Evolutionary conservation across 352 stramenopile genomes (phyloP).

Genomic region (Pythium phragmiticola): DNA sequence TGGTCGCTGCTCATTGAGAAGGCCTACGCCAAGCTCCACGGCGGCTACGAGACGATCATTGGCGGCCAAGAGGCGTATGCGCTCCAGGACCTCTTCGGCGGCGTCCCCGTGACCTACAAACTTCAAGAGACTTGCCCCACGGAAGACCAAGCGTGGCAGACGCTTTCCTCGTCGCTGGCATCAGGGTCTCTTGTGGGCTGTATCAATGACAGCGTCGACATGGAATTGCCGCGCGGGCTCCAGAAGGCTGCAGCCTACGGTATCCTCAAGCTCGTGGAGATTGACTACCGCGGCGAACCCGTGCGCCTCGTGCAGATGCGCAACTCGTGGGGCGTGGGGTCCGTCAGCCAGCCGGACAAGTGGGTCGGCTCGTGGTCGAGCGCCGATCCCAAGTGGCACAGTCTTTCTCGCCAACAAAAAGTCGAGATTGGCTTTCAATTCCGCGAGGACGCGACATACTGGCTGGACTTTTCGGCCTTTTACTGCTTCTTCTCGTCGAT

Average conservation of each 20-base stretch:
- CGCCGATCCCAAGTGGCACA: slow-evolving; percentile 69
- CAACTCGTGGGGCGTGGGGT: slow-evolving; percentile 79
- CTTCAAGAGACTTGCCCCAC: slow-evolving; percentile 60
- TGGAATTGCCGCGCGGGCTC: slow-evolving; percentile 60
- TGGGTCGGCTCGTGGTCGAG: slow-evolving; percentile 73
- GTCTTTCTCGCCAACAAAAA: slow-evolving; percentile 70
- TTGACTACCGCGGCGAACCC: slow-evolving; percentile 54
- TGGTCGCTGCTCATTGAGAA: slow-evolving; percentile 94
- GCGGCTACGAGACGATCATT: slow-evolving; percentile 88
- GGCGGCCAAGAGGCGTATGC: slow-evolving; percentile 81
- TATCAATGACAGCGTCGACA: slow-evolving; percentile 66
- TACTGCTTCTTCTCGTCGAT: slow-evolving; percentile 77
- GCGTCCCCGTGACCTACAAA: slow-evolving; percentile 64
- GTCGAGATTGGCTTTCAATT: slow-evolving; percentile 78
- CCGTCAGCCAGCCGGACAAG: slow-evolving; percentile 57
- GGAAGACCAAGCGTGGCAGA: slow-evolving; percentile 60
- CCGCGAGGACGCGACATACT: slow-evolving; percentile 75
- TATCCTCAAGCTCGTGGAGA: slow-evolving; percentile 71
- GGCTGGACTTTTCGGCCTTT: slow-evolving; percentile 81
- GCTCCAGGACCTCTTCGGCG: slow-evolving; percentile 77
- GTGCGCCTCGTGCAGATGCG: slow-evolving; percentile 70
- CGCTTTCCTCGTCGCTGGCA: slow-evolving; percentile 43
- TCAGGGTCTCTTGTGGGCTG: slow-evolving; percentile 68
- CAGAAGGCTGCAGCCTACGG: slow-evolving; percentile 73
- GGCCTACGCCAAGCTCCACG: slow-evolving; percentile 93